phyloP scores from a whole-genome alignment of 345 rosid genomes.

The Erucastrum elatum region DNA sequence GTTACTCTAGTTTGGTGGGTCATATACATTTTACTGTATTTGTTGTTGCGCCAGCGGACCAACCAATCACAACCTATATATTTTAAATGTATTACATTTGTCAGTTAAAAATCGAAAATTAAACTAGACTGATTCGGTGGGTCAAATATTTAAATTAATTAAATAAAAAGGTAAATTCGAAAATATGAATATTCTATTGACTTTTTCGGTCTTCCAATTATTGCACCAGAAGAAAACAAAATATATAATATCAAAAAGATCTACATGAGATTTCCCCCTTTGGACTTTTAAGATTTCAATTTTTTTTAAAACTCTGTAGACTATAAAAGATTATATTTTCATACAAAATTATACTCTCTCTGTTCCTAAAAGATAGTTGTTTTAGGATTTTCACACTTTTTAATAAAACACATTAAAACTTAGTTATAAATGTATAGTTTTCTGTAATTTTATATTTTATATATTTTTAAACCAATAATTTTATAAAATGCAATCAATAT shows the following conservation, averaged over 20 bases:
- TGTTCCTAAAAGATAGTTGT: no score
- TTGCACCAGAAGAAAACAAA: slow-evolving; percentile 7
- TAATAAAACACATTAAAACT: no score
- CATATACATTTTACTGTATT: no score
- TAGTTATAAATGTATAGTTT: no score
- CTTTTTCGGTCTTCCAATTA: neutral
- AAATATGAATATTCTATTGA: neutral
- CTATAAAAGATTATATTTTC: neutral
- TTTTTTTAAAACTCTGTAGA: neutral
- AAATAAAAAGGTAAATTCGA: neutral
- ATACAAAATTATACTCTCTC: neutral
- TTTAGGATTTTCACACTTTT: no score
- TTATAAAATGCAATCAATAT: no score
- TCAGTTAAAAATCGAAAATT: neutral
- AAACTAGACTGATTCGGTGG: neutral
- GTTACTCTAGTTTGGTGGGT: no score
- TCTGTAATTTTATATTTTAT: no score
- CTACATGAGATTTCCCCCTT: neutral
- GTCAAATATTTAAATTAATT: neutral
- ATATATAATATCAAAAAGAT: neutral
- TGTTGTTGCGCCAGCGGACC: no score
- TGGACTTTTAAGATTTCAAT: neutral
- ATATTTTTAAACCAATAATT: no score
- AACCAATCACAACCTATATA: no score
- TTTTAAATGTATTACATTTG: neutral